Percentiles rank a stretch among this genome's conserved stretches.
Evolutionary conservation across 2,329 filamentous ascomycete genomes (phyloP).

Genomic region (Phoma herbarum): DNA sequence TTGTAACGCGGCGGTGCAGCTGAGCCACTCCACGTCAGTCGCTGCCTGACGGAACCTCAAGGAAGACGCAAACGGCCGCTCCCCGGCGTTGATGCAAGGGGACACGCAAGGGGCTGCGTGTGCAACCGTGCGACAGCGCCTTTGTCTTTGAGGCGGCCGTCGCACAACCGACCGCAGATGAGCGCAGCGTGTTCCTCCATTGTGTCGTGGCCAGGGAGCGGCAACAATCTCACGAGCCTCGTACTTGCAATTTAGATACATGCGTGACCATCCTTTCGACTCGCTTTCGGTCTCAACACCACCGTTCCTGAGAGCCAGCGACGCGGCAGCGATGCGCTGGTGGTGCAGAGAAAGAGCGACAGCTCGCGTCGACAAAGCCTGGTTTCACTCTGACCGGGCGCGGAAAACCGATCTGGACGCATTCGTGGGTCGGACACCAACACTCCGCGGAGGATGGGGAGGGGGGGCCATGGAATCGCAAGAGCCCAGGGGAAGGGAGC

Average conservation of each 20-base stretch:
- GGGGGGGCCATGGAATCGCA: no score
- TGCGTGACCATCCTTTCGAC: neutral
- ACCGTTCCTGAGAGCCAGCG: no score
- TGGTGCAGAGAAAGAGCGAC: no score
- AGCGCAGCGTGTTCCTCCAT: slow-evolving; percentile 3
- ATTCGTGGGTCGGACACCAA: no score
- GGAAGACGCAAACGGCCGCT: neutral
- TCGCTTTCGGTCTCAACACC: no score
- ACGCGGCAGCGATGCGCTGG: no score
- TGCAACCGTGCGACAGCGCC: neutral
- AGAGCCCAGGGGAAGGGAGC: no score
- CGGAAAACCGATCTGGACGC: no score
- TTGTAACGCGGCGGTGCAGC: neutral
- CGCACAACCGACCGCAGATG: slow-evolving; percentile 3
- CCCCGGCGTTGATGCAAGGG: neutral
- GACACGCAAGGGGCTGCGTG: slow-evolving; percentile 6
- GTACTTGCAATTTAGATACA: no score
- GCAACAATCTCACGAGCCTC: neutral
- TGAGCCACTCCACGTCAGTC: neutral
- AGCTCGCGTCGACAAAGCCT: no score
- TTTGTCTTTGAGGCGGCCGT: neutral
- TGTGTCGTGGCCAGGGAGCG: neutral
- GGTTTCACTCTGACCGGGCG: no score
- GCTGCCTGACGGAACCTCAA: neutral
- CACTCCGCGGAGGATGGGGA: no score